Percentiles rank a stretch among this genome's conserved stretches.
phyloP scores from a whole-genome alignment of 2,329 filamentous ascomycete species.

The Chlorencoelia australis region DNA sequence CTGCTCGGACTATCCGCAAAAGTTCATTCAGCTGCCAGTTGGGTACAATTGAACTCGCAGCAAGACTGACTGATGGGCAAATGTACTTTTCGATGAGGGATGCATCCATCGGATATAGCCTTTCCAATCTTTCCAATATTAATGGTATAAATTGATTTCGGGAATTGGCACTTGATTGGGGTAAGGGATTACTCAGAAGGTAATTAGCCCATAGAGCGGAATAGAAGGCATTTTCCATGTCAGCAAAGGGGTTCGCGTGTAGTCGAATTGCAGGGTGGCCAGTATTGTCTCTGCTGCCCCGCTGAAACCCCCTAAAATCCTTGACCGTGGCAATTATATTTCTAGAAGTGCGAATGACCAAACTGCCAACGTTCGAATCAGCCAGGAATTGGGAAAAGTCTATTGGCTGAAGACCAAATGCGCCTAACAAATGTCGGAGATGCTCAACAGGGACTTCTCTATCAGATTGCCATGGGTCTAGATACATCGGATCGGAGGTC shows the following conservation, averaged over 20 bases:
- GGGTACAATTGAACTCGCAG: constrained; percentile 26
- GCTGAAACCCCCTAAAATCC: constrained; percentile 31
- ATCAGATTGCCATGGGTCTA: constrained; percentile 69
- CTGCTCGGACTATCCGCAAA: constrained; percentile 43
- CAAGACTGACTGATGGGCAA: constrained; percentile 22
- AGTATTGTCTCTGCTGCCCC: constrained; percentile 15
- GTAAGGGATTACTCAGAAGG: constrained; percentile 22
- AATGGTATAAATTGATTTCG: constrained; percentile 27
- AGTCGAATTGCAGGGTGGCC: constrained; percentile 28
- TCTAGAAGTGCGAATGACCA: constrained; percentile 65
- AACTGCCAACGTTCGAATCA: constrained; percentile 50
- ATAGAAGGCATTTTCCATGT: constrained; percentile 30
- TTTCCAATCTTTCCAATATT: constrained; percentile 28
- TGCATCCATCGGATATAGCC: constrained; percentile 30
- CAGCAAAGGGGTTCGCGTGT: constrained; percentile 24
- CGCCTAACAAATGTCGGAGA: constrained; percentile 50
- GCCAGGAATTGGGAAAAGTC: constrained; percentile 44
- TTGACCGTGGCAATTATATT: constrained; percentile 72
- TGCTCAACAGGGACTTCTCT: constrained; percentile 52
- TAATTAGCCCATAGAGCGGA: constrained; percentile 30
- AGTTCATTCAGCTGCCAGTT: constrained; percentile 36
- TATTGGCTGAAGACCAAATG: constrained; percentile 33
- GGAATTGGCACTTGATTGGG: constrained; percentile 15
- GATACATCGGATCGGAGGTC: constrained; percentile 53
- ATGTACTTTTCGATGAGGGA: constrained; percentile 30